Evolutionary conservation across 352 stramenopile genomes (phyloP).

Genomic region (Elongisporangium undulatum): DNA sequence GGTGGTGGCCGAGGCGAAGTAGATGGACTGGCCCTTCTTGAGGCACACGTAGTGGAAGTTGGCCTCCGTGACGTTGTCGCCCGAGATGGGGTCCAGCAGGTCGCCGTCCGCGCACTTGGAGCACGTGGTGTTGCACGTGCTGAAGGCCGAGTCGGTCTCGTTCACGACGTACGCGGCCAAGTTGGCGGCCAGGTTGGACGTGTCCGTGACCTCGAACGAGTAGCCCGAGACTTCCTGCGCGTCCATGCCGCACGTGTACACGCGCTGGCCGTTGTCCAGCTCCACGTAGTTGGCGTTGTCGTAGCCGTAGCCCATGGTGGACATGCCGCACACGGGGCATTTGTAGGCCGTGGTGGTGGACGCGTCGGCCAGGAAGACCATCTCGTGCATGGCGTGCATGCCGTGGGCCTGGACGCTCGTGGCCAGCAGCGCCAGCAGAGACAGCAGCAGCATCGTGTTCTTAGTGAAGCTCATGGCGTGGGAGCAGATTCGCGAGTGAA

Average conservation of each 20-base stretch:
- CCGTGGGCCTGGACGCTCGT: slow-evolving; percentile 5
- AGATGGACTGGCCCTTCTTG: slow-evolving; percentile 77
- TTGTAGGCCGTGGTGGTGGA: slow-evolving; percentile 29
- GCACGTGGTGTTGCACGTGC: slow-evolving; percentile 30
- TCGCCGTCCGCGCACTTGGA: slow-evolving; percentile 30
- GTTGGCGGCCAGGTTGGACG: slow-evolving; percentile 66
- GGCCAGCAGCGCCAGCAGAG: neutral
- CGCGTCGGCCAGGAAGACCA: slow-evolving; percentile 12
- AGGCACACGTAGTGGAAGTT: slow-evolving; percentile 77
- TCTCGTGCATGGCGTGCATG: slow-evolving; percentile 14
- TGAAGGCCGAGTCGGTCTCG: slow-evolving; percentile 32
- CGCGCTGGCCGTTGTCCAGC: slow-evolving; percentile 50
- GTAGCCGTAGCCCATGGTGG: slow-evolving; percentile 40
- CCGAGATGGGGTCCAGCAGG: slow-evolving; percentile 61
- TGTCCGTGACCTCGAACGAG: slow-evolving; percentile 57
- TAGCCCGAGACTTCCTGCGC: slow-evolving; percentile 36
- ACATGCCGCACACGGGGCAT: slow-evolving; percentile 75
- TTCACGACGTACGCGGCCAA: slow-evolving; percentile 53
- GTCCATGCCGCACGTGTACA: slow-evolving; percentile 80
- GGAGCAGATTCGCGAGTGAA: neutral
- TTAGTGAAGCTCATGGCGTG: neutral
- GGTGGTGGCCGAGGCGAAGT: slow-evolving; percentile 67
- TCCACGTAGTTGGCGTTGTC: slow-evolving; percentile 64
- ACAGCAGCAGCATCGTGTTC: neutral
- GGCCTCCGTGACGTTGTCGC: slow-evolving; percentile 35